A percentile compares a stretch with the other conserved stretches of the same genome.
Evolutionary conservation across 2,329 filamentous ascomycete species (phyloP).

Genomic region (Aphanocladium album): DNA sequence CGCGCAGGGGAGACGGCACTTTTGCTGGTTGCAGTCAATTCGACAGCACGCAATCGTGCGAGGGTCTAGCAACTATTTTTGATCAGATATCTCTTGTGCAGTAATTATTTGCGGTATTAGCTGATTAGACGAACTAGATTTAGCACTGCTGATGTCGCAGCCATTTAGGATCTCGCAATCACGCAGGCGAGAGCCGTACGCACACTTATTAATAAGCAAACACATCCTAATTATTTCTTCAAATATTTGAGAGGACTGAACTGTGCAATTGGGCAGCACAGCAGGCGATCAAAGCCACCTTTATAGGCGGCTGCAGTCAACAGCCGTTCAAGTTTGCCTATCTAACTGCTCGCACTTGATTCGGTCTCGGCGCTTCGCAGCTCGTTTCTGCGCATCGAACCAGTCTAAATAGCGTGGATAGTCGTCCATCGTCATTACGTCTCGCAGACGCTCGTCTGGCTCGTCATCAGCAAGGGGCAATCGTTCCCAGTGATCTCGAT

Average conservation of each 20-base stretch:
- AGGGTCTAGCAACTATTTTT: not conserved
- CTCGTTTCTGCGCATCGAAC: not conserved
- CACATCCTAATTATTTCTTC: too few relatives aligned
- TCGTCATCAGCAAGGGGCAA: conserved; percentile 16
- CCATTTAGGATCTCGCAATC: not conserved
- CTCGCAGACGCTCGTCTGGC: not conserved
- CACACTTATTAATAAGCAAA: not conserved
- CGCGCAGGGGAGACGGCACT: not conserved
- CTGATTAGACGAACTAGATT: not conserved
- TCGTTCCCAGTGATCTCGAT: conserved; percentile 26
- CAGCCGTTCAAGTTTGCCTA: not conserved
- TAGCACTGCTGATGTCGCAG: not conserved
- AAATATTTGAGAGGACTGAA: too few relatives aligned
- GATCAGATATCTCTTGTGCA: not conserved
- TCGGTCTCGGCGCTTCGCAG: not conserved
- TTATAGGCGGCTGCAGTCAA: not conserved
- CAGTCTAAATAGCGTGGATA: not conserved
- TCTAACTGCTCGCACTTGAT: not conserved
- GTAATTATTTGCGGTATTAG: not conserved
- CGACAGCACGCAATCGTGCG: conserved; percentile 7
- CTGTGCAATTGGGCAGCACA: too few relatives aligned
- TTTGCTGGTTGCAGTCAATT: not conserved
- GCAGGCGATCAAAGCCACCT: too few relatives aligned
- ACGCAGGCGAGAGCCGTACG: not conserved
- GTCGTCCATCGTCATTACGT: not conserved